Conservation (phyloP, 78 protist genomes). For the Monosiga brevicollis region DNA sequence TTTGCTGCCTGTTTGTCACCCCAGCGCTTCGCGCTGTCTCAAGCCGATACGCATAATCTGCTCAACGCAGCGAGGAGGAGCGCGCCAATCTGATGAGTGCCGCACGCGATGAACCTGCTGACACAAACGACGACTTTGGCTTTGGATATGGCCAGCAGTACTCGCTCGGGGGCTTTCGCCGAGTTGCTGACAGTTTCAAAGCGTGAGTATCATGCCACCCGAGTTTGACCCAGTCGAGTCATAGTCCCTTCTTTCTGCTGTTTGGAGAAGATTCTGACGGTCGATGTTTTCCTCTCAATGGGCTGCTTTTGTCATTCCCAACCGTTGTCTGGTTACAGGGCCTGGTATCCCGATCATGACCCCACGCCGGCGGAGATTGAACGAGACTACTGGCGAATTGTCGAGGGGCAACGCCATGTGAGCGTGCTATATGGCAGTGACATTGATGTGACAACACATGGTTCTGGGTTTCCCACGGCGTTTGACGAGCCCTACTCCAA, state of each 20-base stretch:
- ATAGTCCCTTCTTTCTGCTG: neutral
- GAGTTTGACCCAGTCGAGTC: neutral
- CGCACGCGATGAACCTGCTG: neutral
- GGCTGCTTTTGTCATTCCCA: neutral
- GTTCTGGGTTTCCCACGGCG: neutral
- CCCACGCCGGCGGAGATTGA: neutral
- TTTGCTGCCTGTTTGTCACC: neutral
- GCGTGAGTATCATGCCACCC: neutral
- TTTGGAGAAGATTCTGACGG: neutral
- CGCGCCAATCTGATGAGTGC: too few relatives aligned
- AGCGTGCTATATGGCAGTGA: neutral
- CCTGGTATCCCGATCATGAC: neutral
- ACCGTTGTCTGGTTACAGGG: neutral
- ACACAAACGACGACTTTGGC: neutral
- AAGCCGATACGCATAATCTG: too few relatives aligned
- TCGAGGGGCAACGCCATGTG: neutral
- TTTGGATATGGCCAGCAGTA: neutral
- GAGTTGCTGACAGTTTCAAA: neutral
- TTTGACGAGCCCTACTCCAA: neutral
- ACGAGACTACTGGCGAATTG: neutral
- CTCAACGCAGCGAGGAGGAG: too few relatives aligned
- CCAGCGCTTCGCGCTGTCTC: too few relatives aligned
- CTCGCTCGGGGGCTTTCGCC: neutral
- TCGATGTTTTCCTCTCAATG: neutral
- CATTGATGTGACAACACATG: neutral